Evolutionary conservation across 768 basidiomycete genomes (phyloP).

Genomic region (Podaxis sp.): DNA sequence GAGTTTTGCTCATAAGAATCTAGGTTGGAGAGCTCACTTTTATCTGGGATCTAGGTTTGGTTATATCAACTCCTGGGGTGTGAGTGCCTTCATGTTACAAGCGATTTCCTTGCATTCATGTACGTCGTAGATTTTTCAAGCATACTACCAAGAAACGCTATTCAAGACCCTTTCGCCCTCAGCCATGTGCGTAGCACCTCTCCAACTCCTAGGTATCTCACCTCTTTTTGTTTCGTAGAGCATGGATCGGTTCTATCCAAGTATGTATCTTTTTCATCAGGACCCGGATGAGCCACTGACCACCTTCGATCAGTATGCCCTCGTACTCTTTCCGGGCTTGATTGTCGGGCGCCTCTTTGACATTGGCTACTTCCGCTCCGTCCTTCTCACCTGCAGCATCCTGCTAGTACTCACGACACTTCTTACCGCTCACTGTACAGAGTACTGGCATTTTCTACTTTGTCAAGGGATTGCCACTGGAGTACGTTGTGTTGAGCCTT

Average conservation of each 20-base stretch:
- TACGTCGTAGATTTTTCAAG: not conserved
- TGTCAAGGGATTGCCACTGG: slow-evolving; percentile 60
- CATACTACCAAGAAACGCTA: not conserved
- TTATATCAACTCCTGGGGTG: not conserved
- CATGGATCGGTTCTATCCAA: not conserved
- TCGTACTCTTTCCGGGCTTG: slow-evolving; percentile 61
- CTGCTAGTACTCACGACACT: slow-evolving; percentile 50
- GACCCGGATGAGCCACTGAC: not conserved
- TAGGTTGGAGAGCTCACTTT: not conserved
- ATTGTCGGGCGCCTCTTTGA: slow-evolving; percentile 56
- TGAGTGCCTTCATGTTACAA: not conserved
- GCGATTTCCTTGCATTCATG: not conserved
- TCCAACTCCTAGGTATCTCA: not conserved
- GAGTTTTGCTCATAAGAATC: not conserved
- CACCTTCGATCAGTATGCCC: slow-evolving; percentile 46
- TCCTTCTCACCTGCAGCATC: slow-evolving; percentile 25
- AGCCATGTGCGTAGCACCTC: slow-evolving; percentile 28
- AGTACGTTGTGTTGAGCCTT: slow-evolving; percentile 29
- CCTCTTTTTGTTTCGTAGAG: not conserved
- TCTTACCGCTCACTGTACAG: slow-evolving; percentile 54
- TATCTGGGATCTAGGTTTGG: not conserved
- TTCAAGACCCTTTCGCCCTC: not conserved
- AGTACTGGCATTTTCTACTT: slow-evolving; percentile 67
- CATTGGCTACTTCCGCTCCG: slow-evolving; percentile 62
- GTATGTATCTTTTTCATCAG: not conserved